These are phyloP conservation scores for Triticum turgidum DNA, from an alignment of 176 grass and related monocot genomes.

Conservation along the genomic window DNA sequence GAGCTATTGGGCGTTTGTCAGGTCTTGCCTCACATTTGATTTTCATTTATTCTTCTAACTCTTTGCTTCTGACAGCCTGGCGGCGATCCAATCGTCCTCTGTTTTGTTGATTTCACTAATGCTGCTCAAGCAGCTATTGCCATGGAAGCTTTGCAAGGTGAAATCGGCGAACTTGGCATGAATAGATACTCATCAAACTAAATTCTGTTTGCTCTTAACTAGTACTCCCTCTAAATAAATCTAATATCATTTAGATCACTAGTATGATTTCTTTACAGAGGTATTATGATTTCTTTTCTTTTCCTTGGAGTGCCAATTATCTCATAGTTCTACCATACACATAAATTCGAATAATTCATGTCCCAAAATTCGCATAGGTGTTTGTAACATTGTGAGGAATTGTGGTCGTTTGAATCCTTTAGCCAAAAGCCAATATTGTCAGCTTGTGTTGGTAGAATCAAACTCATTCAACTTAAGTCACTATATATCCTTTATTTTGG, in stretches of 20 bases:
- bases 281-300: background rate
- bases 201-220: background rate
- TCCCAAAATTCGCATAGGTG: background rate
- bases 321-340: background rate
- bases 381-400: background rate
- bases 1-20: background rate
- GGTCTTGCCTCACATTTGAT: constrained; percentile 4
- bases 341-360: background rate
- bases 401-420: background rate
- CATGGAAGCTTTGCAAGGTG: constrained; percentile 86
- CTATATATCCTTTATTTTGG: background rate
- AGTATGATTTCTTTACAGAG: too few relatives aligned
- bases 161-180: background rate
- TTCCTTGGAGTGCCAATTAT: background rate
- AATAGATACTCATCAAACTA: background rate
- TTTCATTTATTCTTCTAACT: constrained; percentile 9
- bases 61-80: constrained; percentile 58
- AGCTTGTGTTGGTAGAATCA: background rate
- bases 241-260: too few relatives aligned
- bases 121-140: constrained; percentile 72
- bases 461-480: background rate
- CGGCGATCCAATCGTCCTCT: constrained; percentile 65
- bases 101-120: constrained; percentile 79
- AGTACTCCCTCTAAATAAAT: too few relatives aligned
- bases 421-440: background rate